Base-by-base conservation (phyloP, 164 flowering plant genomes). In the Nelumbo lutea region DNA sequence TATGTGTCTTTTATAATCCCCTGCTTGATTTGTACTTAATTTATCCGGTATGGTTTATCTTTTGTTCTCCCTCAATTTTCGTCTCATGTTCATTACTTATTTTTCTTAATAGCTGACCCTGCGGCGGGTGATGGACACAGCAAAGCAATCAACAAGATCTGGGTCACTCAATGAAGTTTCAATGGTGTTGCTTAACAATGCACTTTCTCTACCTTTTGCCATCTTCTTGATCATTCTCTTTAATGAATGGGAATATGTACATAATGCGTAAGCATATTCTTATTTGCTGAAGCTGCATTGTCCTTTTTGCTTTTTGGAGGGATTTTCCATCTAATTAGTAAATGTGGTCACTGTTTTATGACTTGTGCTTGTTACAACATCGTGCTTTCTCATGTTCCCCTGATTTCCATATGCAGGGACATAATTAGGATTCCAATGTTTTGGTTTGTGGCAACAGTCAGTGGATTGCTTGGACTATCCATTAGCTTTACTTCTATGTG, bases 401-500 rank as follows among this genome's bases (percentile, higher is more conserved):
- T 53, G 41, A 42, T 64, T 71, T 66, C 66, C 9, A 15, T 69
- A 59, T 80, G 71, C 89, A 89, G 94, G 61, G 83, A 82, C 59
- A 86, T 90, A 43, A 62, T 82, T 42, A 80, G 71, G 78, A 10
- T 75, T 61, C 90, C 90, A 2, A 75, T 79, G 87, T 90, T 90
- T 75, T 90, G 96, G 96, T 77, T 85, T 42, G 81, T 78, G 46
- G 85, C 90, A 59, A 87, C 92, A 66, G 84, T 79, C 9, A 90
- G 92, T 77, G 97, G 94, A 69, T 68, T 90, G 39, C 80, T 89
- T 69, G 96, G 94, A 65, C 92, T 89, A 64, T 77, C 90, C 13
- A 88, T 90, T 63, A 90, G 97, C 82, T 89, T 90, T 78, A 87
- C 94, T 5, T 90, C 97, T 38, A 86, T 90, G 86, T 90, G 94